Base-by-base conservation (phyloP, 192 early-diverging fungal genomes). In the Umbelopsis vinacea region DNA sequence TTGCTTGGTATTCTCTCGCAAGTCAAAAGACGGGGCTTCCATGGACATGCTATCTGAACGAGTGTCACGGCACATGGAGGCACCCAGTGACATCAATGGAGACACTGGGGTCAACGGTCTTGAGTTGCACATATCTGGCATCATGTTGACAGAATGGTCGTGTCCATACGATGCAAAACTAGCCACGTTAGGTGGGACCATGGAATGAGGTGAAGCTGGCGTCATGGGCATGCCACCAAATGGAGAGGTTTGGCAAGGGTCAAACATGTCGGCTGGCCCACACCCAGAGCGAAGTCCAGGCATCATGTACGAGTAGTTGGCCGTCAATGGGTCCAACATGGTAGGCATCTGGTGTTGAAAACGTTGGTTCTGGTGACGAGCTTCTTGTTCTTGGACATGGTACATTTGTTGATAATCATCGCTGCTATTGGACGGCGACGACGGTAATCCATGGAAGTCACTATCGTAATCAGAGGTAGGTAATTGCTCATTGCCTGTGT, bases 351-450 rank as follows among this genome's bases (percentile, higher is more conserved):
- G 57, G 7, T 33, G 4, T 37, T 63, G 57, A 29, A 63, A 63
- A 15, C 57, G 57, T 26, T 63, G 57, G 57, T 63, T 63, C 33
- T 63, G 57, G 15, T 63, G 23, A 35, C 57, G 57, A 29, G 57
- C 57, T 37, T 63, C 57, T 19, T 35, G 57, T 26, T 63, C 57
- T 37, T 63, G 57, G 11, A 63, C 33, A 35, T 63, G 57, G 37
- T 63, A 63, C 29, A 63, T 63, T 4, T 74, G 29, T 19, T 75
- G 74, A 38, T 75, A 77, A 37, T 77, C 76, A 40, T 77, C 76
- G 50, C 76, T 77, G 19, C 68, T 71, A 12, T 72, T 68, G 23
- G 76, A 77, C 29, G 76, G 76, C 38, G 76, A 77, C 19, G 71
- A 55, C 7, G 74, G 60, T 24, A 76, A 23, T 17, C 70, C 70